Conservation (phyloP, 805 yeast genomes). For the Teunomyces kruisii region DNA sequence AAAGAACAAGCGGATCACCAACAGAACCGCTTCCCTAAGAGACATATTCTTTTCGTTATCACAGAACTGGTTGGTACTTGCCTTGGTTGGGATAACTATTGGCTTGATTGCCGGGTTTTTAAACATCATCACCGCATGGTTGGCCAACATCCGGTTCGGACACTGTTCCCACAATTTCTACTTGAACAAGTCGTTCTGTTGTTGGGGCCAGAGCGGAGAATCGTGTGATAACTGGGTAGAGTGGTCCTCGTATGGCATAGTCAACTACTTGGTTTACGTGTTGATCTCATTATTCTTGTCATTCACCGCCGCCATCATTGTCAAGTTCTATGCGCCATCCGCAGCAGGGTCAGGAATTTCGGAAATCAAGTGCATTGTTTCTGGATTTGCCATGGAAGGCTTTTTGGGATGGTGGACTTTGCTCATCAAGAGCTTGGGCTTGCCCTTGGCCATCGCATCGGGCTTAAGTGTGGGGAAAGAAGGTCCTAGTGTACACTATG, state of each 20-base stretch:
- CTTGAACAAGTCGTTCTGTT: conserved; percentile 75
- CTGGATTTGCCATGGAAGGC: conserved; percentile 80
- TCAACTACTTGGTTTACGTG: conserved; percentile 61
- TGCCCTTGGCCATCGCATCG: conserved; percentile 90
- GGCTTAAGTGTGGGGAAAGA: conserved; percentile 96
- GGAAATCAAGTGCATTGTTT: conserved; percentile 90
- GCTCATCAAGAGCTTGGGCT: conserved; percentile 69
- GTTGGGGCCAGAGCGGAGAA: conserved; percentile 59
- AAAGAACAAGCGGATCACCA: conserved; percentile 15
- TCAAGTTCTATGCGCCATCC: conserved; percentile 71
- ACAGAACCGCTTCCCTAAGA: conserved; percentile 15
- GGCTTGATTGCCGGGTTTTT: conserved; percentile 84
- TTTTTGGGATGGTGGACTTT: conserved; percentile 76
- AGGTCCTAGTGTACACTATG: conserved; percentile 97
- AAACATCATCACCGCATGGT: conserved; percentile 80
- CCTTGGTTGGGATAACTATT: conserved; percentile 69
- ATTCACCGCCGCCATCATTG: conserved; percentile 62
- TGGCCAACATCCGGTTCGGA: conserved; percentile 78
- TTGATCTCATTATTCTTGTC: conserved; percentile 62
- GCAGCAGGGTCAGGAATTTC: conserved; percentile 99
- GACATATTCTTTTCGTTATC: conserved; percentile 34
- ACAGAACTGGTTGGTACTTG: conserved; percentile 72
- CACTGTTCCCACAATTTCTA: conserved; percentile 71
- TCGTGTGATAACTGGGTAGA: conserved; percentile 66
- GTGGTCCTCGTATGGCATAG: conserved; percentile 51